Conservation (phyloP, 306 rosid genomes). For the Boehmeria nivea region DNA sequence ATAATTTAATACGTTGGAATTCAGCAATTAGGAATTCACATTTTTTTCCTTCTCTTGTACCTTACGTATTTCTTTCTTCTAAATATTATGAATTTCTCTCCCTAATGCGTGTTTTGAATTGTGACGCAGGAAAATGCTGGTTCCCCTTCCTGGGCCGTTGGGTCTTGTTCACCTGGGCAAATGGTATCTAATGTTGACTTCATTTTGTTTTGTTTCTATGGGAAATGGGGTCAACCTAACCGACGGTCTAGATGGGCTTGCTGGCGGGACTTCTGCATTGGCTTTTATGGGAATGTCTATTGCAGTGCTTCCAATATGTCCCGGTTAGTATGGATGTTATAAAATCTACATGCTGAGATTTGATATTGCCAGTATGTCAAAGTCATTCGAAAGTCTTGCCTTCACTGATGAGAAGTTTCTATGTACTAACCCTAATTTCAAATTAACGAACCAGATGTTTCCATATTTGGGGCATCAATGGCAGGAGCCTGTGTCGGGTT, state of each 20-base stretch:
- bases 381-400: not conserved
- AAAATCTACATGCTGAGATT: too few relatives aligned
- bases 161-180: constrained; percentile 78
- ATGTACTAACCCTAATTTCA: too few relatives aligned
- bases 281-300: constrained; percentile 91
- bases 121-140: constrained; percentile 73
- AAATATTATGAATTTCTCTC: too few relatives aligned
- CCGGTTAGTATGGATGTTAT: constrained; percentile 80
- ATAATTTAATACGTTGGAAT: too few relatives aligned
- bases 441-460: constrained; percentile 51
- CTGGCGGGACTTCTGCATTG: constrained; percentile 93
- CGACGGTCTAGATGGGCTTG: constrained; percentile 89
- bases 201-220: constrained; percentile 80
- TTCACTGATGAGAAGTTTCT: not conserved
- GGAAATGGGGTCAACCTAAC: constrained; percentile 82
- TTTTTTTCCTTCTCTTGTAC: too few relatives aligned
- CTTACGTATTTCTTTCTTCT: too few relatives aligned
- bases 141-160: constrained; percentile 71
- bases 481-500: constrained; percentile 98
- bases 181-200: constrained; percentile 62
- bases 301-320: constrained; percentile 90
- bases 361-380: not conserved
- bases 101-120: not conserved
- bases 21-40: too few relatives aligned
- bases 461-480: constrained; percentile 96